Evolutionary conservation across 371 early-diverging fungal genomes (phyloP).

Genomic region (Mycotypha africana): DNA sequence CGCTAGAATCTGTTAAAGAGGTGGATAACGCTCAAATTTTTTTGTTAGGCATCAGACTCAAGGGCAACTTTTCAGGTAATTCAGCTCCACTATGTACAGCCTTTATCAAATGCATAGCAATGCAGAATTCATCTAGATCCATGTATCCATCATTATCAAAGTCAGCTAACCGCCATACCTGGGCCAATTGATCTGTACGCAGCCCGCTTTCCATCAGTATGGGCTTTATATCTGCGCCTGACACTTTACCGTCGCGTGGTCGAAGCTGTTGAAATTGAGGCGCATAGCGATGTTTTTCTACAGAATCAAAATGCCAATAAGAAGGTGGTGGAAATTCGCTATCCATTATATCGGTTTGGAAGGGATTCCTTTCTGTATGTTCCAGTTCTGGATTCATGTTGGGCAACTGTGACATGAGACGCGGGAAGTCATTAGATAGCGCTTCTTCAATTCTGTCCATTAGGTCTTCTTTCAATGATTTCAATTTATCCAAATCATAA

Average conservation of each 20-base stretch:
- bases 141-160: constrained; percentile 68
- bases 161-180: constrained; percentile 67
- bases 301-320: constrained; percentile 54
- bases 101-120: constrained; percentile 62
- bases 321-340: constrained; percentile 48
- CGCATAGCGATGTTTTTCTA: constrained; percentile 44
- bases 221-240: constrained; percentile 55
- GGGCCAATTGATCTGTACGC: constrained; percentile 50
- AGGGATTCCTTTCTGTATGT: constrained; percentile 28
- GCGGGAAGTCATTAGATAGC: constrained; percentile 25
- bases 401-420: constrained; percentile 33
- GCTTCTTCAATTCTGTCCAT: constrained; percentile 52
- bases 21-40: no score
- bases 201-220: constrained; percentile 58
- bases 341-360: constrained; percentile 21
- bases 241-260: constrained; percentile 59
- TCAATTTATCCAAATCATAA: constrained; percentile 77
- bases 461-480: constrained; percentile 62
- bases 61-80: constrained; percentile 49
- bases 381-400: constrained; percentile 29
- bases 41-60: constrained; percentile 40
- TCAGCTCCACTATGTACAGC: constrained; percentile 49
- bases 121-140: constrained; percentile 64
- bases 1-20: no score
- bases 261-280: constrained; percentile 42